Percentiles rank a stretch among this genome's conserved stretches.
These are phyloP conservation scores for Atkinsonella texensis DNA, from an alignment of 2,329 filamentous ascomycete genomes.

Conservation along the genomic window DNA sequence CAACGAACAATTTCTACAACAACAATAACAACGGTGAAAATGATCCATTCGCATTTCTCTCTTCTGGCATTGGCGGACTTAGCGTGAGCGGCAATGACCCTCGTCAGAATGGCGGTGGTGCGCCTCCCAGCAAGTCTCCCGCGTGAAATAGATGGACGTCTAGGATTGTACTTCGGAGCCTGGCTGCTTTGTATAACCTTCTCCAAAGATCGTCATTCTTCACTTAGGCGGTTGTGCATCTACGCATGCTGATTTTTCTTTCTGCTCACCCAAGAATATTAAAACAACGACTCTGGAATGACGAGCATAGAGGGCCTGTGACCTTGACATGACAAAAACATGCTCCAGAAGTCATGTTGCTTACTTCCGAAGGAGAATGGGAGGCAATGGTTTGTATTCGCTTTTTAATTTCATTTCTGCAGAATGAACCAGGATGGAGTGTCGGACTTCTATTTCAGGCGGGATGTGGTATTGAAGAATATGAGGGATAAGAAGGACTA, in stretches of 20 bases:
- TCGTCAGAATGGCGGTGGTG: constrained; percentile 49
- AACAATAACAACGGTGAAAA: constrained; percentile 60
- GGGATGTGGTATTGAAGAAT: constrained; percentile 19
- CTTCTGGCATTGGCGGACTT: constrained; percentile 58
- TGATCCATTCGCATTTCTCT: constrained; percentile 73
- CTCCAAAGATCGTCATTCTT: constrained; percentile 15
- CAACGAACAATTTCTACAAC: constrained; percentile 40
- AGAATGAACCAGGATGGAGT: constrained; percentile 24
- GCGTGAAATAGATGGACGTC: constrained; percentile 27
- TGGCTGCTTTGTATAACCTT: constrained; percentile 16
- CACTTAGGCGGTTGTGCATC: constrained; percentile 10
- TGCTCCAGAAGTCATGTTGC: constrained; percentile 30
- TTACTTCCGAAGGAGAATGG: constrained; percentile 25
- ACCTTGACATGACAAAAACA: constrained; percentile 25
- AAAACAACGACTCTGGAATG: constrained; percentile 26
- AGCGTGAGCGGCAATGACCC: constrained; percentile 55
- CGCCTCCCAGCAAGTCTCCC: constrained; percentile 47
- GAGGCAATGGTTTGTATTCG: constrained; percentile 23
- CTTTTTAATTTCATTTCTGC: constrained; percentile 11
- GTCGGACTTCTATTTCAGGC: constrained; percentile 25
- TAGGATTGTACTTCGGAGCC: background rate
- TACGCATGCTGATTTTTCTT: constrained; percentile 16
- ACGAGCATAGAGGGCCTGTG: constrained; percentile 34
- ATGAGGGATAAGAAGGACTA: constrained; percentile 27
- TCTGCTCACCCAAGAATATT: constrained; percentile 10